Evolutionary conservation across 176 grass and related monocot genomes (phyloP).

Genomic region (Oryza officinalis): DNA sequence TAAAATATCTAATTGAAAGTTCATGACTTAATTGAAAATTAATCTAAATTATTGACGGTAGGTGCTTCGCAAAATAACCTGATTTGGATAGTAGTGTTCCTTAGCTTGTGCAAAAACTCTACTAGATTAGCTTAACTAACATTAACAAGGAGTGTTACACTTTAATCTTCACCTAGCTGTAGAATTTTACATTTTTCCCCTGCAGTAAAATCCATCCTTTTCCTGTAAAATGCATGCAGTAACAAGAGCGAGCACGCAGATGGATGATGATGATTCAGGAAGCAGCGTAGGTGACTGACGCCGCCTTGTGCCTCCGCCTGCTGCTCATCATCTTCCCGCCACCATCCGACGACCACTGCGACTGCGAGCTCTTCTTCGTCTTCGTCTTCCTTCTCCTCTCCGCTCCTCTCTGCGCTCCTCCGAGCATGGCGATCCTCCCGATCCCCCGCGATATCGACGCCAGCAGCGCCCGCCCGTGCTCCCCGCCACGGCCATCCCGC

Average conservation of each 20-base stretch:
- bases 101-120: no score
- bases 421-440: slow-evolving; percentile 61
- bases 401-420: not conserved
- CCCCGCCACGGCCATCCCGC: slow-evolving; percentile 38
- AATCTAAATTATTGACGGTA: no score
- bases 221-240: no score
- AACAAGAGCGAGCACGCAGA: no score
- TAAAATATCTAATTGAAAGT: no score
- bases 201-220: no score
- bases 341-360: not conserved
- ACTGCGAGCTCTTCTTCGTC: slow-evolving; percentile 37
- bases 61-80: no score
- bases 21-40: no score
- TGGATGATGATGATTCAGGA: not conserved
- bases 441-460: slow-evolving; percentile 71
- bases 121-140: not conserved
- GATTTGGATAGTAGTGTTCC: no score
- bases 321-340: not conserved
- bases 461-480: slow-evolving; percentile 58
- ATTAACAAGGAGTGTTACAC: not conserved
- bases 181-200: no score
- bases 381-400: not conserved
- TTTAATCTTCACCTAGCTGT: not conserved
- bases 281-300: not conserved
- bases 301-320: not conserved